Evolutionary conservation across 2,329 filamentous ascomycete species (phyloP), one percentile per base, ranked within the genome.

Genomic region (Alternaria gaisen): DNA sequence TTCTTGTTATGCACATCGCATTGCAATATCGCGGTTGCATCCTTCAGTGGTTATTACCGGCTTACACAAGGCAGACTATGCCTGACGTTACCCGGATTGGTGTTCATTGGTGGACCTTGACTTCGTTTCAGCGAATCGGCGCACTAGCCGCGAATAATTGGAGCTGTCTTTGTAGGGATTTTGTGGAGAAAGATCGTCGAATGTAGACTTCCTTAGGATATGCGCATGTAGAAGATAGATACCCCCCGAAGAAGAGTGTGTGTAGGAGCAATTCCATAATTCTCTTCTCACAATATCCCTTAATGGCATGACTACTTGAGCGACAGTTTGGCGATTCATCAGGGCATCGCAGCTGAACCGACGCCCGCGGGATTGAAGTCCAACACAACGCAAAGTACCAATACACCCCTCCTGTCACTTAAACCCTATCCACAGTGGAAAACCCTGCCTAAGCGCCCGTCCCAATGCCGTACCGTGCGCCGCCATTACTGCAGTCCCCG

Each of bases 391-490:
- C 22, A 48, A 48, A 48, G 53, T 40, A 56, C 10, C 43, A 34
- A 40, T 40, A 41, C 53, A 48, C 48, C 48, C 46, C 46, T 34
- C 46, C 46, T 34, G 14, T 2, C 1, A 48, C 32, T 16, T n/a
- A 12, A 14, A 16, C 30, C 11, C 22, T 22, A 32, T 16, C 30
- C 30, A 48, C 30, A 8, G 11, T 48, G 32, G 3, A 20, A 55
- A 22, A 47, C 41, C 18, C 41, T 53, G 56, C 36, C 54, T 53
- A 65, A 56, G 56, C 60, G 63, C 60, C 50, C 38, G 56, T 54
- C 61, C 58, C 28, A 24, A 54, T 40, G 28, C 46, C 46, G 32
- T 50, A 36, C 46, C 24, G 20, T 24, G 46, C 46, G 46, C 46
- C 20, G 46, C 18, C 14, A n/a, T 36, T n/a, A 36, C 46, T 50